Conservation (phyloP, 495 filamentous ascomycete species). For the Xylaria grammica region DNA sequence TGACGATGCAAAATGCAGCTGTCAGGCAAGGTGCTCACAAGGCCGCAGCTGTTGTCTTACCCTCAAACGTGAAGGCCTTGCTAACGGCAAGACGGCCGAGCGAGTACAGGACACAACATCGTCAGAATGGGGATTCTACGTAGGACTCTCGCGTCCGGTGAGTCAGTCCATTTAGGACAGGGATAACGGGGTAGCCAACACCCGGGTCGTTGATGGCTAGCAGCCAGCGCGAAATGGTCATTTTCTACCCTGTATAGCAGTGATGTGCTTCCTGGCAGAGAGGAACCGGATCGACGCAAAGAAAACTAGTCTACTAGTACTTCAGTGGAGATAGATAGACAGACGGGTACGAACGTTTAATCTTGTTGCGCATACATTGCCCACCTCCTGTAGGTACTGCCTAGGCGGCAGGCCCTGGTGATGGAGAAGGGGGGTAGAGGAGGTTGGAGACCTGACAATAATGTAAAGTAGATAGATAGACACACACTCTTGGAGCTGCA, state of each 20-base stretch:
- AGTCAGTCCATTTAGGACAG: constrained; percentile 3
- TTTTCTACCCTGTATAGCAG: too few species aligned
- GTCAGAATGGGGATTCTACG: too few species aligned
- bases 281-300: not conserved
- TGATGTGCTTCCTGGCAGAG: not conserved
- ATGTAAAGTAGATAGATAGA: not conserved
- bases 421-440: not conserved
- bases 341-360: not conserved
- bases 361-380: too few species aligned
- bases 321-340: not conserved
- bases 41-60: constrained; percentile 15
- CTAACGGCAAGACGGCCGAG: not conserved
- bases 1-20: constrained; percentile 18
- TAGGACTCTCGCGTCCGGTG: not conserved
- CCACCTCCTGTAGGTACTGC: too few species aligned
- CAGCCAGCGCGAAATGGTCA: not conserved
- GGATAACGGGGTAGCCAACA: not conserved
- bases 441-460: not conserved
- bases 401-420: too few species aligned
- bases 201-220: not conserved
- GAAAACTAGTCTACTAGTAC: not conserved
- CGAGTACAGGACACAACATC: too few species aligned
- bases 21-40: constrained; percentile 14
- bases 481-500: constrained; percentile 10
- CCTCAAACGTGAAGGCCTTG: constrained; percentile 15